A percentile compares a stretch with the other conserved stretches of the same genome.
Evolutionary conservation across 78 protist genomes (phyloP).

Genomic region (Isochrysis galbana): DNA sequence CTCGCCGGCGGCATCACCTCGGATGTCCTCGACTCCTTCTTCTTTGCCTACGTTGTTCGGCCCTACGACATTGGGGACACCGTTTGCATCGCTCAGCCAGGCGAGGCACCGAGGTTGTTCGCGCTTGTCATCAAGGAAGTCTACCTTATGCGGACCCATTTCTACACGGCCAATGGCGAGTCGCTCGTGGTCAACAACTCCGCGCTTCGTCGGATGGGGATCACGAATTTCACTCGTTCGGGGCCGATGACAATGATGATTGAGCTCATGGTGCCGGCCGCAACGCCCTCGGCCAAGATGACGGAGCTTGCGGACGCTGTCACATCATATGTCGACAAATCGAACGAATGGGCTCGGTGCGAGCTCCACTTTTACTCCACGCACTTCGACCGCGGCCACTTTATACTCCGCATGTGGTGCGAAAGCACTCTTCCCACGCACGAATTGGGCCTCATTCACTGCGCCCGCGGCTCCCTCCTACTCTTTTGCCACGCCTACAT

Average conservation of each 20-base stretch:
- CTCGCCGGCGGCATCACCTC: neutral
- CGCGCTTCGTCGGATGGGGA: neutral
- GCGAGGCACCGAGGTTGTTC: too few species aligned
- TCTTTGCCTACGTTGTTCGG: neutral
- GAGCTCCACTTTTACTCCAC: neutral
- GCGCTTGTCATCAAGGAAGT: neutral
- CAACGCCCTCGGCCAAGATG: neutral
- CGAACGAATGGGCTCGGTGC: neutral
- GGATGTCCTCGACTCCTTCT: neutral
- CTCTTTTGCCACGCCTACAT: neutral
- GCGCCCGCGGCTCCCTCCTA: neutral
- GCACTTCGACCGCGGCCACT: neutral
- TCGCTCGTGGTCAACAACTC: neutral
- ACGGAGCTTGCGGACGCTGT: neutral
- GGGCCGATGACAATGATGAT: neutral
- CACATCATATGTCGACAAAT: neutral
- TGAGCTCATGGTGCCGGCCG: neutral
- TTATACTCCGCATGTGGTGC: neutral
- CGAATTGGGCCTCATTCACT: neutral
- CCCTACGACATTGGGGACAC: conserved; percentile 21
- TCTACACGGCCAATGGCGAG: neutral
- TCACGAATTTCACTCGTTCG: neutral
- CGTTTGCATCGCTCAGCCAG: neutral
- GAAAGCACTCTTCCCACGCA: too few species aligned
- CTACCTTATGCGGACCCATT: neutral